Conservation (phyloP, 2,329 filamentous ascomycete species). For the Didymella pinodella region DNA sequence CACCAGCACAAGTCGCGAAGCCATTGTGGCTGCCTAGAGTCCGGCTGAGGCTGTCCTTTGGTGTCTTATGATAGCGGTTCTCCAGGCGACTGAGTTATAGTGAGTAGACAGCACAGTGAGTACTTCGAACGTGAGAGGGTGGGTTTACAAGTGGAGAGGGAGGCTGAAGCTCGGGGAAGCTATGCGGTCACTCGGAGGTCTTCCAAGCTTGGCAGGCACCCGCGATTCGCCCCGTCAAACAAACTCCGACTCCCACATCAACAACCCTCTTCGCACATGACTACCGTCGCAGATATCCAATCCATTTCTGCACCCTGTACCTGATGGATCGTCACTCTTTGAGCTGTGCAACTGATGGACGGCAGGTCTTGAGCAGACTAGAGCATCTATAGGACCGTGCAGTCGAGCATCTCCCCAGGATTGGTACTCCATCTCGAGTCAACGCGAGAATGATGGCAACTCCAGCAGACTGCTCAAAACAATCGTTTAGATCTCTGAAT, state of each 20-base stretch:
- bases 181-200: conserved; percentile 21
- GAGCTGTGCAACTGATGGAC: no score
- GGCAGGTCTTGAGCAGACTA: no score
- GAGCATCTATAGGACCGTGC: no score
- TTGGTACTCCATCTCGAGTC: no score
- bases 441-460: no score
- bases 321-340: no score
- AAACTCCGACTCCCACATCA: not conserved
- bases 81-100: conserved; percentile 3
- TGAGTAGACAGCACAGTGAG: not conserved
- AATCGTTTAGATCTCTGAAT: no score
- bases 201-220: conserved; percentile 20
- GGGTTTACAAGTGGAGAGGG: conserved; percentile 14
- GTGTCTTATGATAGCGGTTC: not conserved
- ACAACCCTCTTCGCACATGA: no score
- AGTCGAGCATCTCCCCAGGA: no score
- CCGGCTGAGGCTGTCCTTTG: not conserved
- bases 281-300: no score
- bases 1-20: conserved; percentile 53
- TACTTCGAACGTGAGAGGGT: not conserved
- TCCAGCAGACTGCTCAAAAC: no score
- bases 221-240: not conserved
- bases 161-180: conserved; percentile 21
- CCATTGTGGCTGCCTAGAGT: conserved; percentile 42
- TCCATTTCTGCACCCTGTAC: no score